Percentiles rank a stretch among this genome's conserved stretches.
phyloP scores from a whole-genome alignment of 106 monocot genomes.

The Allium cepa region DNA sequence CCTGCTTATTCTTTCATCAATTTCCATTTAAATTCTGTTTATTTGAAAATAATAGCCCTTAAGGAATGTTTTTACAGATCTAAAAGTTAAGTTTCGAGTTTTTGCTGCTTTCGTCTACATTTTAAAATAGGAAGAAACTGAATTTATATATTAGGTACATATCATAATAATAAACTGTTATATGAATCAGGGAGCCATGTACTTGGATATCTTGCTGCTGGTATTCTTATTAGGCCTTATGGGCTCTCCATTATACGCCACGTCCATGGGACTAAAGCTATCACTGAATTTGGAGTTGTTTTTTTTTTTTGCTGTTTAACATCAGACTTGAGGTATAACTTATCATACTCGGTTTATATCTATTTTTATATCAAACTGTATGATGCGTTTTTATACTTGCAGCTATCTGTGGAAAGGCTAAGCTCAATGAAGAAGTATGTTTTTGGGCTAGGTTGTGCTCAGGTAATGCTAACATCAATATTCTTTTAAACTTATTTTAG shows the following conservation, averaged over 20 bases:
- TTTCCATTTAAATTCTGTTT: too few relatives aligned
- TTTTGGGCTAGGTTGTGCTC: constrained; percentile 94
- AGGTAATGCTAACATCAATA: constrained; percentile 41
- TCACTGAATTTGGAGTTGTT: constrained; percentile 99
- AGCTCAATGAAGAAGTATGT: constrained; percentile 99
- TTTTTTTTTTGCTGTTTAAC: constrained; percentile 96
- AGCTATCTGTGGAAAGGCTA: constrained; percentile 98
- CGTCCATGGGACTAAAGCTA: constrained; percentile 97
- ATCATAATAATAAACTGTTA: neutral
- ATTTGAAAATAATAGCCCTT: too few relatives aligned
- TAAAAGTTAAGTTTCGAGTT: too few relatives aligned
- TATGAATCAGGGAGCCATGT: constrained; percentile 22
- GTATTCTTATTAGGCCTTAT: constrained; percentile 94
- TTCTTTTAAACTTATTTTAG: neutral
- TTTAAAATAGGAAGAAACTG: too few relatives aligned
- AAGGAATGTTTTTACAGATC: too few relatives aligned
- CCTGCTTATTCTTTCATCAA: too few relatives aligned
- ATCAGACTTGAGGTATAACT: constrained; percentile 89
- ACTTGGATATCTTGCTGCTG: constrained; percentile 50
- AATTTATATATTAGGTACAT: too few relatives aligned
- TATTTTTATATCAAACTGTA: constrained; percentile 1
- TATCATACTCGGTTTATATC: neutral
- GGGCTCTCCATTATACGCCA: constrained; percentile 76
- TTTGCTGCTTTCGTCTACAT: too few relatives aligned
- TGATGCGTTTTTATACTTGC: constrained; percentile 13